Evolutionary conservation across 805 yeast genomes (phyloP).

Genomic region (Metschnikowia shivogae): DNA sequence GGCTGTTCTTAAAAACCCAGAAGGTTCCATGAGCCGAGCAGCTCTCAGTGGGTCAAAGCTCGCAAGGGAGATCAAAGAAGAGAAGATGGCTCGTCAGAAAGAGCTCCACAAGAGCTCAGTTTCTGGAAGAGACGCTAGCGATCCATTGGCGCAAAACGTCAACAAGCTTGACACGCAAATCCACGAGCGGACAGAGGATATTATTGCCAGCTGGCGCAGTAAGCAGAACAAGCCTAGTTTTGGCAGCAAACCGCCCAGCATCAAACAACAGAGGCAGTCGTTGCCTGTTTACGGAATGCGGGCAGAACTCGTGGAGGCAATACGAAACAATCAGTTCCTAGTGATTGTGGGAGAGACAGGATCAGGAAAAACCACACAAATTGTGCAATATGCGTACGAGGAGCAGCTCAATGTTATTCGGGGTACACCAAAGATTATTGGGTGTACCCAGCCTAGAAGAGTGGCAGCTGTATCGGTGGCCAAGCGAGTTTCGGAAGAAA

Average conservation of each 20-base stretch:
- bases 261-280: slow-evolving; percentile 41
- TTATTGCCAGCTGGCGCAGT: slow-evolving; percentile 15
- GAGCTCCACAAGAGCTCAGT: slow-evolving; percentile 39
- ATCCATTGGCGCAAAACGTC: slow-evolving; percentile 8
- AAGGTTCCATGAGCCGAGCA: slow-evolving; percentile 71
- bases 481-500: slow-evolving; percentile 77
- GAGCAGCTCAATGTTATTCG: slow-evolving; percentile 48
- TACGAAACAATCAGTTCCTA: slow-evolving; percentile 74
- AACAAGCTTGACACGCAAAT: slow-evolving; percentile 7
- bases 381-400: slow-evolving; percentile 46
- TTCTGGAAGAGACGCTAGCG: slow-evolving; percentile 7
- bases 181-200: slow-evolving; percentile 10
- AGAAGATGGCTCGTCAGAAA: slow-evolving; percentile 46
- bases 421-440: slow-evolving; percentile 35
- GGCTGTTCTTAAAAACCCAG: slow-evolving; percentile 63
- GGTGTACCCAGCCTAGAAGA: slow-evolving; percentile 79
- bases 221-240: slow-evolving; percentile 10
- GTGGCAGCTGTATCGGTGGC: slow-evolving; percentile 84
- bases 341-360: slow-evolving; percentile 92
- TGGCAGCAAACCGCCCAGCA: slow-evolving; percentile 1
- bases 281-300: slow-evolving; percentile 73
- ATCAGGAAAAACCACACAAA: slow-evolving; percentile 46
- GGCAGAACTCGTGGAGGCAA: slow-evolving; percentile 51
- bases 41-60: slow-evolving; percentile 72
- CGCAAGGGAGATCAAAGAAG: slow-evolving; percentile 61